These are phyloP conservation scores for Daldinia grandis DNA, from an alignment of 495 filamentous ascomycete genomes.

Conservation along the genomic window DNA sequence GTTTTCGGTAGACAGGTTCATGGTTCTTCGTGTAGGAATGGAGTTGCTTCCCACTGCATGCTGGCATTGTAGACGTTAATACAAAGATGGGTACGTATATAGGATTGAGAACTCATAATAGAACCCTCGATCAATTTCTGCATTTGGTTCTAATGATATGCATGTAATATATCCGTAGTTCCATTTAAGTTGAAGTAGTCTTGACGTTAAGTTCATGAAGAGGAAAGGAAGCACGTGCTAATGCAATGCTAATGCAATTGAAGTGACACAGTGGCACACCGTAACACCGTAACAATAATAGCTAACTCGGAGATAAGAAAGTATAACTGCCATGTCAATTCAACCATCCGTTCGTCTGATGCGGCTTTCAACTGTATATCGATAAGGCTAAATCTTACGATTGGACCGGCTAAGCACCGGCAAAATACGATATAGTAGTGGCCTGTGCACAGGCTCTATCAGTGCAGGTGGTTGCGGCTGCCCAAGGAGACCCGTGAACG, in stretches of 20 bases:
- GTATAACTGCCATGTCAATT: background rate
- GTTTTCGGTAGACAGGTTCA: no score
- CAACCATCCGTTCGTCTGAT: background rate
- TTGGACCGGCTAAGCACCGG: constrained; percentile 25
- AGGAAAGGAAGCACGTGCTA: background rate
- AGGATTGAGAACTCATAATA: no score
- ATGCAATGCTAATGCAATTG: background rate
- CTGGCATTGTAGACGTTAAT: no score
- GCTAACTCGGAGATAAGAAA: background rate
- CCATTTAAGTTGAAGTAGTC: background rate
- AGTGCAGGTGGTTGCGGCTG: constrained; percentile 20
- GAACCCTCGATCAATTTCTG: no score
- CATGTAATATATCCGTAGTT: background rate
- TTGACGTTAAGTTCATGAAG: background rate
- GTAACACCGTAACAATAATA: no score
- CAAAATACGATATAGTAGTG: background rate
- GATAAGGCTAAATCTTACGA: background rate
- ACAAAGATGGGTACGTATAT: no score
- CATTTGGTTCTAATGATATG: background rate
- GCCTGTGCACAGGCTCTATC: constrained; percentile 22
- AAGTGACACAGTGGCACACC: no score
- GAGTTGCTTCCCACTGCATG: no score
- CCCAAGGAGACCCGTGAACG: constrained; percentile 36
- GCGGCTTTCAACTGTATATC: background rate
- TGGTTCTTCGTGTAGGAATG: no score